Evolutionary conservation across 169 alveolate species (phyloP), one percentile per base, ranked within the genome.

Genomic region (Plasmodium billcollinsi): DNA sequence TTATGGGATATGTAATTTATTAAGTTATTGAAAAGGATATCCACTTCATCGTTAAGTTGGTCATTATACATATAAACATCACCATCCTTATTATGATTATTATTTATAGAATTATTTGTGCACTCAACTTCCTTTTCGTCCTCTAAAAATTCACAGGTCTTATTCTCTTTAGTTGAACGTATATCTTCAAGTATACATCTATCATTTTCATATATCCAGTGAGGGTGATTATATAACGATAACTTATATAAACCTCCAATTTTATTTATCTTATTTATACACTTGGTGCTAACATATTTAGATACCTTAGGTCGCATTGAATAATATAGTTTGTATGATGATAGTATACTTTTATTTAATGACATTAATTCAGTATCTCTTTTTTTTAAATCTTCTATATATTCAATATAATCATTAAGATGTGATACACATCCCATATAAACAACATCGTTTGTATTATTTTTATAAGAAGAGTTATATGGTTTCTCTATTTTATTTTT

Each of bases 161-260:
- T 26, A 18, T 67, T 43, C 12, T 74, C 54, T 26, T 15, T 26
- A 8, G 18, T 21, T 11, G 7, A 7, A 3, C 4, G 11, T 7
- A 39, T 39, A 5, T 7, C 47, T 39, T 39, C 47, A 39, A 11
- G 8, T 7, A 39, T 0, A 39, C 7, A 18, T 33, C 29, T 3
- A 2, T 8, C 12, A 18, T 47, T 21, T 15, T 63, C 54, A 14
- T 75, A 70, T 33, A 65, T 61, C 6, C 47, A 72, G 20, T 88
- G 49, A 0, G 91, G 88, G 6, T 88, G 90, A 18, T 39, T 63
- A 4, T 47, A 98, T 18, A 96, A 73, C 50, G 90, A 78, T 45
- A 92, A 73, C 24, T 88, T 92, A 65, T 92, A 88, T 7, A 92
- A 58, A 5, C 92, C 90, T 4, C 94, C 94, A 7, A 88, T 85